phyloP scores from a whole-genome alignment of 2,329 filamentous ascomycete species.

The Aureobasidium subglaciale region DNA sequence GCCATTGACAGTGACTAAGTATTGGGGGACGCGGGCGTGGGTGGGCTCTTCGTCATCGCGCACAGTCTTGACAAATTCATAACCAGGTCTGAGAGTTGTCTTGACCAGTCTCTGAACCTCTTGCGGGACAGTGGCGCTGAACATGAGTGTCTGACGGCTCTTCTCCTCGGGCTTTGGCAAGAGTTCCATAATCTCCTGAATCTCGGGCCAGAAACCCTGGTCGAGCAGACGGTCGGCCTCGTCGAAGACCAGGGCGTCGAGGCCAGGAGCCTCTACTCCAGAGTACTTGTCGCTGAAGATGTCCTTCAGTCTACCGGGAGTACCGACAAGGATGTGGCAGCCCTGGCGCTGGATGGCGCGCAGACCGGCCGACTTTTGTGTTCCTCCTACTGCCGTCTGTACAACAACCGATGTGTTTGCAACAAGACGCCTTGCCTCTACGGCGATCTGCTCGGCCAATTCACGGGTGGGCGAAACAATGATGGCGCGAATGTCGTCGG shows the following conservation, averaged over 20 bases:
- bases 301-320: slow-evolving; percentile 81
- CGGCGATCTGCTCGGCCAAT: slow-evolving; percentile 57
- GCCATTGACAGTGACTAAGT: slow-evolving; percentile 58
- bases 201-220: slow-evolving; percentile 45
- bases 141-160: slow-evolving; percentile 83
- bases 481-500: slow-evolving; percentile 51
- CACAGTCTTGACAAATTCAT: slow-evolving; percentile 88
- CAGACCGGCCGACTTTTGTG: slow-evolving; percentile 65
- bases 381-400: slow-evolving; percentile 84
- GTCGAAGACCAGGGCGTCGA: slow-evolving; percentile 56
- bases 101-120: slow-evolving; percentile 76
- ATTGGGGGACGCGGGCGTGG: slow-evolving; percentile 77
- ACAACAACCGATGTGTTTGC: slow-evolving; percentile 59
- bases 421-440: slow-evolving; percentile 65
- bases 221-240: slow-evolving; percentile 63
- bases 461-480: slow-evolving; percentile 58
- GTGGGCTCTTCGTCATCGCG: slow-evolving; percentile 73
- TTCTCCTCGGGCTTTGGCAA: slow-evolving; percentile 58
- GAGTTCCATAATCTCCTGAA: slow-evolving; percentile 39
- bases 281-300: slow-evolving; percentile 60
- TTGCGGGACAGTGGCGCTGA: slow-evolving; percentile 84
- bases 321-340: slow-evolving; percentile 85
- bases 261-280: slow-evolving; percentile 56
- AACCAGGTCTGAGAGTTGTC: slow-evolving; percentile 69
- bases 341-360: slow-evolving; percentile 61